These are phyloP conservation scores for Ocimum tenuiflorum DNA, from an alignment of 257 asterid genomes.

Conservation along the genomic window DNA sequence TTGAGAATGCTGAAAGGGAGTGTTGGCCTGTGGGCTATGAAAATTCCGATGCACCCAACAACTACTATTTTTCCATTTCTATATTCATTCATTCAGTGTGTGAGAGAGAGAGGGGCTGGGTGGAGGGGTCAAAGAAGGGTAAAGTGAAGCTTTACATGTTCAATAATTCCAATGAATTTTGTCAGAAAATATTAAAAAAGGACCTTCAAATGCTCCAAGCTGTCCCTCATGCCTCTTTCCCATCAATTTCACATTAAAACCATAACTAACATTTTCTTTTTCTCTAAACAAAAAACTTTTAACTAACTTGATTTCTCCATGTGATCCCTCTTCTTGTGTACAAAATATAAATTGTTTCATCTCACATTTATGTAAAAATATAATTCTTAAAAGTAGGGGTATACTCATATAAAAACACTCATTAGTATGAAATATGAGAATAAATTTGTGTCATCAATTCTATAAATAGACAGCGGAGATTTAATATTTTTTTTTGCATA, in stretches of 20 bases:
- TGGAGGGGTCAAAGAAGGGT: conserved; percentile 34
- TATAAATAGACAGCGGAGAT: too few relatives aligned
- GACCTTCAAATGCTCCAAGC: conserved; percentile 42
- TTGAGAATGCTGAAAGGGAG: conserved; percentile 35
- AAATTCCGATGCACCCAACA: conserved; percentile 25
- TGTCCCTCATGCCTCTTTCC: conserved; percentile 45
- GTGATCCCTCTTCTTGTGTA: too few relatives aligned
- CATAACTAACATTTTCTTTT: conserved; percentile 12
- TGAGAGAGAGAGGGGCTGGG: conserved; percentile 9
- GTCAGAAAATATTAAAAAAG: conserved; percentile 44
- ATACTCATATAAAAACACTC: too few relatives aligned
- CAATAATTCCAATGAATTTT: conserved; percentile 53
- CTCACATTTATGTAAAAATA: too few relatives aligned
- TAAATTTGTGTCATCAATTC: too few relatives aligned
- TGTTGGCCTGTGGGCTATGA: conserved; percentile 31
- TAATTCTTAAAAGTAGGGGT: too few relatives aligned
- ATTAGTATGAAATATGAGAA: too few relatives aligned
- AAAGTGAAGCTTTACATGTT: conserved; percentile 49
- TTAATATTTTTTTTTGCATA: too few relatives aligned
- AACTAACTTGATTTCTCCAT: too few relatives aligned
- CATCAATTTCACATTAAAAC: conserved; percentile 19
- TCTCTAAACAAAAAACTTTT: too few relatives aligned
- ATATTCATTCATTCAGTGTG: too few relatives aligned
- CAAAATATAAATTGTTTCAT: too few relatives aligned
- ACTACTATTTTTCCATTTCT: neutral